A percentile compares a stretch with the other conserved stretches of the same genome.
Evolutionary conservation across 768 basidiomycete species (phyloP).

Genomic region (Russula compacta): DNA sequence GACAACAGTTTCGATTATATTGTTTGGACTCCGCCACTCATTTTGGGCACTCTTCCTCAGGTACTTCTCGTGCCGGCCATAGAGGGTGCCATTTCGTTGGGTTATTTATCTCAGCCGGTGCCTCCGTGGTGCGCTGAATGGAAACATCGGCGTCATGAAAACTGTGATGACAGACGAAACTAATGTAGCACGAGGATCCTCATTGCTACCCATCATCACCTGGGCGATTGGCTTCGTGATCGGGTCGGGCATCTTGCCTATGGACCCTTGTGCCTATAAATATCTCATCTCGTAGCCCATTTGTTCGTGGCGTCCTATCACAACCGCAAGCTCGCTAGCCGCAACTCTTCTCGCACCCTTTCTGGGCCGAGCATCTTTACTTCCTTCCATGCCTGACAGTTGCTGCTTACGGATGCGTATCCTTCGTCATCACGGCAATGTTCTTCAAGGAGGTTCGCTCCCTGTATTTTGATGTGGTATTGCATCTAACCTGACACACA

Average conservation of each 20-base stretch:
- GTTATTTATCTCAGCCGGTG: background rate
- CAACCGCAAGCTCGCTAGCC: conserved; percentile 22
- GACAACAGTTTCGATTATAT: conserved; percentile 27
- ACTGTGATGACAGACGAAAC: conserved; percentile 48
- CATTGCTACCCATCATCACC: conserved; percentile 29
- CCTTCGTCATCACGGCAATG: background rate
- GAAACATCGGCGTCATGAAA: conserved; percentile 1
- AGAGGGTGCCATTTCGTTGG: too few relatives aligned
- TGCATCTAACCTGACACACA: too few relatives aligned
- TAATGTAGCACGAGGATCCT: conserved; percentile 39
- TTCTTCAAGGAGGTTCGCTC: too few relatives aligned
- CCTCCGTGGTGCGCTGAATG: conserved; percentile 1
- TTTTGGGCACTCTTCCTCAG: conserved; percentile 26
- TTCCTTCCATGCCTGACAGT: conserved; percentile 21
- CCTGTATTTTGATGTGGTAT: too few relatives aligned
- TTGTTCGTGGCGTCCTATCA: conserved; percentile 21
- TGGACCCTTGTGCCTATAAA: background rate
- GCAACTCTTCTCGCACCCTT: conserved; percentile 13
- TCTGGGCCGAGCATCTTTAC: conserved; percentile 23
- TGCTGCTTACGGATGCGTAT: background rate
- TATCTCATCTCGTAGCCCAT: conserved; percentile 5
- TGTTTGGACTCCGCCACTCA: conserved; percentile 32
- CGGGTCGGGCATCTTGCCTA: conserved; percentile 1
- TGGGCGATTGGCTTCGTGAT: conserved; percentile 11
- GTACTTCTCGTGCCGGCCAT: conserved; percentile 6